A percentile compares a stretch with the other conserved stretches of the same genome.
Conservation (phyloP, 2,329 filamentous ascomycete genomes). For the Cercospora zeina region DNA sequence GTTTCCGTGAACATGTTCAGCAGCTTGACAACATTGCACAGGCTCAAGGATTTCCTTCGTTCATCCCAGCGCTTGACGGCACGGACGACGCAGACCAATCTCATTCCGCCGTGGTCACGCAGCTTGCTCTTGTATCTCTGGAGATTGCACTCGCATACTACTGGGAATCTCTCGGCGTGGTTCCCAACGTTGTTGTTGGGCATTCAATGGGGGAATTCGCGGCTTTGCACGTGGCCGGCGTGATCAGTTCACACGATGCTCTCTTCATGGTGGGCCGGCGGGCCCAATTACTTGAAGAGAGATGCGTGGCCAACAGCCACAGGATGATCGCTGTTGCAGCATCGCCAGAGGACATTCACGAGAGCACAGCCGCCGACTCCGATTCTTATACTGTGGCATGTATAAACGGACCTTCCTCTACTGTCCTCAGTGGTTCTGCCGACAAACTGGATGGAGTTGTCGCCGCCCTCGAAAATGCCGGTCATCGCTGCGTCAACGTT, state of each 20-base stretch:
- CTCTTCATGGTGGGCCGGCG: constrained; percentile 43
- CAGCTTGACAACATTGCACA: constrained; percentile 37
- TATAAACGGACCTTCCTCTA: constrained; percentile 33
- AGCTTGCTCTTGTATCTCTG: constrained; percentile 45
- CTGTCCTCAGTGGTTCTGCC: constrained; percentile 32
- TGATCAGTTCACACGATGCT: constrained; percentile 39
- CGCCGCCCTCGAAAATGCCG: constrained; percentile 16
- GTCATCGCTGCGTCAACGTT: constrained; percentile 21
- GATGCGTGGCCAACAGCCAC: constrained; percentile 34
- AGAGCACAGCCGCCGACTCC: constrained; percentile 6
- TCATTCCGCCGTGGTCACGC: constrained; percentile 33
- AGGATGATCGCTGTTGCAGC: constrained; percentile 33
- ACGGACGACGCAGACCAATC: background rate
- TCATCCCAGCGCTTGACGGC: constrained; percentile 35
- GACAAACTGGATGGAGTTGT: constrained; percentile 21
- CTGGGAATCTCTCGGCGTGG: constrained; percentile 36
- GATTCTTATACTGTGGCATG: constrained; percentile 31
- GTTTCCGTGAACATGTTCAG: constrained; percentile 39
- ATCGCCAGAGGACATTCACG: constrained; percentile 19
- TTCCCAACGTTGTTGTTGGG: constrained; percentile 35
- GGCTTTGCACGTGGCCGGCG: constrained; percentile 41
- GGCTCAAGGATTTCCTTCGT: constrained; percentile 38
- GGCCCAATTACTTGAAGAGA: constrained; percentile 38
- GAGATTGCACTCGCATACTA: constrained; percentile 46
- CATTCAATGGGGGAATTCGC: constrained; percentile 46